Conservation (phyloP, 2,329 filamentous ascomycete genomes). For the Allantophomopsis lycopodina region DNA sequence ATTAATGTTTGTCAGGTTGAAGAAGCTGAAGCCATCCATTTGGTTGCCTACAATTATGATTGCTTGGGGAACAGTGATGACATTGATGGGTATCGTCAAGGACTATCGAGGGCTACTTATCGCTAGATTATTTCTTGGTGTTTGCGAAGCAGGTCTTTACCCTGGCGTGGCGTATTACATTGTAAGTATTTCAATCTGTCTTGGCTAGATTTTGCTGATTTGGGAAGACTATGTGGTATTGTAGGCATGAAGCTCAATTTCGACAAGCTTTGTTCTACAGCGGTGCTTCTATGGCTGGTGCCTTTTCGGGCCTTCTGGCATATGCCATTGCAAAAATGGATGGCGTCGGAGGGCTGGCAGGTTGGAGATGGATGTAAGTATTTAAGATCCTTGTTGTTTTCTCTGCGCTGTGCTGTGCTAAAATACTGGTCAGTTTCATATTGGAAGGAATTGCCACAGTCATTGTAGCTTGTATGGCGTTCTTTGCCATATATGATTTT, state of each 20-base stretch:
- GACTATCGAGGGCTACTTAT: slow-evolving; percentile 49
- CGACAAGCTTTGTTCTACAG: slow-evolving; percentile 24
- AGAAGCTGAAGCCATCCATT: slow-evolving; percentile 33
- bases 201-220: too few relatives aligned
- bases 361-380: slow-evolving; percentile 29
- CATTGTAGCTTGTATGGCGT: slow-evolving; percentile 19
- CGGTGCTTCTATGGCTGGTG: slow-evolving; percentile 23
- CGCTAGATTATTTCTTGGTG: slow-evolving; percentile 13
- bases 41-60: slow-evolving; percentile 52
- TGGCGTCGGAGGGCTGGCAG: slow-evolving; percentile 25
- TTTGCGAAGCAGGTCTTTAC: slow-evolving; percentile 13
- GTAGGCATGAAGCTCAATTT: slow-evolving; percentile 36
- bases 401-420: background rate
- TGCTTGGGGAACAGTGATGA: slow-evolving; percentile 53
- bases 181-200: slow-evolving; percentile 18
- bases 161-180: slow-evolving; percentile 28
- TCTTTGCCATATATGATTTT: slow-evolving; percentile 33
- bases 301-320: slow-evolving; percentile 30
- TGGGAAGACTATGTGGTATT: slow-evolving; percentile 37
- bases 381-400: background rate
- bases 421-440: slow-evolving; percentile 24
- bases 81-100: slow-evolving; percentile 51
- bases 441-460: slow-evolving; percentile 31
- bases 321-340: slow-evolving; percentile 30
- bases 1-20: slow-evolving; percentile 21